These are phyloP conservation scores for Cochlearia excelsa DNA, from an alignment of 345 rosid species.

Conservation along the genomic window DNA sequence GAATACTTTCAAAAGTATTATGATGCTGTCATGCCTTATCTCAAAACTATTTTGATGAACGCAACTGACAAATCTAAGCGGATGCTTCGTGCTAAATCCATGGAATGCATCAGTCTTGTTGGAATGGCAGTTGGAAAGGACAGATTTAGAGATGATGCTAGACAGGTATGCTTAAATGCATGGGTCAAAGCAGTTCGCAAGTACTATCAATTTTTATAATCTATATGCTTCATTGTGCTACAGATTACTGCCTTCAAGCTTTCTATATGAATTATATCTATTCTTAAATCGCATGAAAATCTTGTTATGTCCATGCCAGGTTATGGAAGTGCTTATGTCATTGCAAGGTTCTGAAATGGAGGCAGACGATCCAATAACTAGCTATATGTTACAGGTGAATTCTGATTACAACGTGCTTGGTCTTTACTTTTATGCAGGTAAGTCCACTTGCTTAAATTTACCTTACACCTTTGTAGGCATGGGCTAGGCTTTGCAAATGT, in stretches of 20 bases:
- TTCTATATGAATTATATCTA: not conserved
- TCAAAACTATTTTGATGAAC: conserved; percentile 87
- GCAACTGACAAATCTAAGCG: conserved; percentile 97
- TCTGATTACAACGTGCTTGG: conserved; percentile 13
- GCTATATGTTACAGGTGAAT: conserved; percentile 96
- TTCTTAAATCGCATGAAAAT: conserved; percentile 2
- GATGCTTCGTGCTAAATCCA: conserved; percentile 99
- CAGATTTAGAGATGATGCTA: conserved; percentile 95
- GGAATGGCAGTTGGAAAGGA: conserved; percentile 99
- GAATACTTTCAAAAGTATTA: conserved; percentile 98
- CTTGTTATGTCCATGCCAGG: conserved; percentile 43
- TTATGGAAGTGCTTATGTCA: conserved; percentile 99
- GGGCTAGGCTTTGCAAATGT: conserved; percentile 99
- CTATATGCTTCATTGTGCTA: no score
- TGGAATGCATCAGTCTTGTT: conserved; percentile 99
- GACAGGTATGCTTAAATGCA: conserved; percentile 56
- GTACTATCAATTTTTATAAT: no score
- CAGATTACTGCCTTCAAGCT: not conserved
- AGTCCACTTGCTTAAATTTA: conserved; percentile 13
- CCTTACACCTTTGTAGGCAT: conserved; percentile 56
- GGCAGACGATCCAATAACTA: conserved; percentile 96
- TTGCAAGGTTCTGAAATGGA: conserved; percentile 97
- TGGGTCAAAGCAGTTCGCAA: conserved; percentile 2
- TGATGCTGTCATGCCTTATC: conserved; percentile 94
- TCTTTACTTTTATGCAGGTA: not conserved